Base-by-base conservation (phyloP, 177 flowering plant species). In the Vitis hybrid region DNA sequence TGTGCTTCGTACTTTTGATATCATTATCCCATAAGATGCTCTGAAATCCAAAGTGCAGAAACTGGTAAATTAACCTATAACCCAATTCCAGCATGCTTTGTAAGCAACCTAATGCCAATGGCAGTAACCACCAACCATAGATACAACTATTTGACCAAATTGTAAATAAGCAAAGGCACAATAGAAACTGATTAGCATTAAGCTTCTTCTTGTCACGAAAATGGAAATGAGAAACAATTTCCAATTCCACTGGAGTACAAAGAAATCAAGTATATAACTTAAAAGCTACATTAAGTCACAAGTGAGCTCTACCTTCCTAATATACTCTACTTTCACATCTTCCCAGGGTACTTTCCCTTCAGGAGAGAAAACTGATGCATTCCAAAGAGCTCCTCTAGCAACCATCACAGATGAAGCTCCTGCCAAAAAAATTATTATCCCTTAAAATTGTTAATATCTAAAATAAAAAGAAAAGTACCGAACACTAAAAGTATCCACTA, bases 341-440 rank as follows among this genome's bases (percentile, higher is more conserved):
- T 90, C 94, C 92, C 91, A 87, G 18, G 86, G 88, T 51, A 83
- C 20, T 77, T 84, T 85, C 2, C 95, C 90, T 66, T 77, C 68
- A 13, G 91, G 77, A 39, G 85, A 87, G 79, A 94, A 92, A 26
- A 94, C 82, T 61, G 98, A 91, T 78, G 94, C 94, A 86, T 94
- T 94, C 98, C 97, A 94, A 50, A 92, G 77, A 65, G 95, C 97
- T 59, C 97, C 97, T 84, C 98, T 87, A 67, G 95, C 98, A 72
- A 85, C 97, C 98, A 94, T 94, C 68, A 90, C 86, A 19, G 98
- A 91, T 19, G 94, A 74, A 56, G 94, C 94, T 73, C 98, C 98
- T 94, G 54, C 1, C 16, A 61, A 65, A 13, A 65, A 61, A 14
- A 39, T 14, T 10, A 63, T 29, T 49, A 19, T 54, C 31, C 31